Base-by-base conservation (phyloP, 139 green algal genomes). In the Coelastrella sp. region DNA sequence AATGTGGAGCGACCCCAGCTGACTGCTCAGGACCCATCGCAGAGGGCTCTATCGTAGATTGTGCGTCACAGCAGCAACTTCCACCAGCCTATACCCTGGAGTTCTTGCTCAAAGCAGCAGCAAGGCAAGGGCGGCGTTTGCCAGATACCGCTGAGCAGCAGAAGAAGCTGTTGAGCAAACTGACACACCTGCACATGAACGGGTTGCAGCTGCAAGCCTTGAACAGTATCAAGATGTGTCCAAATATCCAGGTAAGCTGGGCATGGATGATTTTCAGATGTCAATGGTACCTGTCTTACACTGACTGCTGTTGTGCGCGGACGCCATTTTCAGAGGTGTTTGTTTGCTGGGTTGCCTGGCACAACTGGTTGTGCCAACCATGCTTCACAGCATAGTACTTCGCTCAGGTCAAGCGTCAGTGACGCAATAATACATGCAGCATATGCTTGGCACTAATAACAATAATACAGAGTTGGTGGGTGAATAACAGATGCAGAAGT, bases 131-230 rank as follows among this genome's bases (percentile, higher is more conserved):
- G 17, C 72, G 66, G 5, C 27, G 48, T 15, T 32, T 66, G 27
- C 72, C 72, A n/a, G 34, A 81, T 2, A 34, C 77, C 25, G 51
- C 53, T 4, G 27, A 78, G 19, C 76, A 78, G 21, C 66, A 86
- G 77, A 60, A 85, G 6, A 76, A 83, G 17, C 80, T 79, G 23
- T 71, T 91, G 51, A 32, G 69, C 0, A 51, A 69, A 9, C 74
- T 87, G 62, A 88, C 64, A 17, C 88, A 91, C 53, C 57, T 91
- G 50, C 88, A 88, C 53, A 43, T 91, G 17, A 91, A 90, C 57
- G 77, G 75, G n/a, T 59, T 66, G 2, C 45, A 66, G 50, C 53
- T 91, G 45, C 75, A 37, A 4, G 38, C 60, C 27, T 66, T 91
- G n/a, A 40, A 43, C 51, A 89, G 79, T 35, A 38, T 86, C n/a